phyloP scores from a whole-genome alignment of 1,139 yeast genomes.

The Hanseniaspora sp. region DNA sequence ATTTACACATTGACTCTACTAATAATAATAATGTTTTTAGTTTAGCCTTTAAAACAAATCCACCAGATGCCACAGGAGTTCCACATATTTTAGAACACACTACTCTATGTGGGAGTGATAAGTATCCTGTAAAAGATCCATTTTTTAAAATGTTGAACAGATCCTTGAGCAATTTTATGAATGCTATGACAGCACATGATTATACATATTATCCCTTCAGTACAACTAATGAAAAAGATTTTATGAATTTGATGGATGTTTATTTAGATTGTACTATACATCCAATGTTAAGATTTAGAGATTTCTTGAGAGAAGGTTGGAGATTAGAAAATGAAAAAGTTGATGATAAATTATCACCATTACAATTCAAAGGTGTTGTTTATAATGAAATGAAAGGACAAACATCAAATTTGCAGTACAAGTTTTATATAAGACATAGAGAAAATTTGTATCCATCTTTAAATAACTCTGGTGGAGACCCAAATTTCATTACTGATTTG shows the following conservation, averaged over 20 bases:
- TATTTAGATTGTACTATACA: slow-evolving; percentile 79
- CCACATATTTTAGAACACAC: slow-evolving; percentile 96
- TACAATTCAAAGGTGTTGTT: slow-evolving; percentile 86
- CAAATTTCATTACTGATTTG: slow-evolving; percentile 61
- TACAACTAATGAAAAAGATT: slow-evolving; percentile 77
- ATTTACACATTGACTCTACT: slow-evolving; percentile 71
- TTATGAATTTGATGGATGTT: slow-evolving; percentile 71
- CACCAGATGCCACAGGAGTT: slow-evolving; percentile 86
- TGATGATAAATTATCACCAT: slow-evolving; percentile 46
- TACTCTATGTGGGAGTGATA: slow-evolving; percentile 82
- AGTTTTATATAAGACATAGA: slow-evolving; percentile 73
- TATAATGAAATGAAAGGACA: slow-evolving; percentile 99
- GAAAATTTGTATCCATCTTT: slow-evolving; percentile 76
- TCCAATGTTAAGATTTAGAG: slow-evolving; percentile 67
- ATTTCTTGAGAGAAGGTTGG: slow-evolving; percentile 97
- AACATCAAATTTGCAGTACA: slow-evolving; percentile 76
- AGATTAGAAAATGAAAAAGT: slow-evolving; percentile 67
- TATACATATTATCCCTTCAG: slow-evolving; percentile 94
- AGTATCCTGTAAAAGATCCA: slow-evolving; percentile 91
- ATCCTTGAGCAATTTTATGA: slow-evolving; percentile 84
- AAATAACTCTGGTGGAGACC: slow-evolving; percentile 93
- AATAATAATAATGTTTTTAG: slow-evolving; percentile 82
- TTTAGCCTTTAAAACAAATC: slow-evolving; percentile 83
- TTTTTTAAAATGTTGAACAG: slow-evolving; percentile 93
- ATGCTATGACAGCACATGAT: slow-evolving; percentile 97